Percentiles rank a stretch among this genome's conserved stretches.
These are phyloP conservation scores for Agaricus sinodeliciosus DNA, from an alignment of 768 basidiomycete genomes.

Conservation along the genomic window DNA sequence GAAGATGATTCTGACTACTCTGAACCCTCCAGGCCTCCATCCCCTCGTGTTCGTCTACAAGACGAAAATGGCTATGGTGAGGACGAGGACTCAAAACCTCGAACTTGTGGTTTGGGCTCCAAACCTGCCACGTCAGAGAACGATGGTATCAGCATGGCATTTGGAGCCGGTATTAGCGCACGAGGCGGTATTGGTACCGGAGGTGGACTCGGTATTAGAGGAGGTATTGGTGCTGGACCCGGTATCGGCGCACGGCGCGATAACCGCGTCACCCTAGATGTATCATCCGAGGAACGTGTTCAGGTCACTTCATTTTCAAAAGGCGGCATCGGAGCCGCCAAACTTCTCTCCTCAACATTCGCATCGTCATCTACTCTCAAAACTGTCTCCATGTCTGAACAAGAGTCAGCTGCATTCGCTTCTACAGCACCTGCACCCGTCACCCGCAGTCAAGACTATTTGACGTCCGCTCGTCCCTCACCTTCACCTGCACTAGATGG, in stretches of 20 bases:
- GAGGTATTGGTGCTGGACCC: slow-evolving; percentile 2
- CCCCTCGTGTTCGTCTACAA: slow-evolving; percentile 48
- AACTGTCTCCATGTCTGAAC: slow-evolving; percentile 10
- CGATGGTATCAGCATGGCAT: background rate
- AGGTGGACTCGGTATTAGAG: slow-evolving; percentile 5
- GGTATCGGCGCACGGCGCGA: slow-evolving; percentile 11
- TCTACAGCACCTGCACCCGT: slow-evolving; percentile 1
- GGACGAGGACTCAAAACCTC: slow-evolving; percentile 32
- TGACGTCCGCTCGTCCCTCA: slow-evolving; percentile 1
- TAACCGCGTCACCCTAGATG: slow-evolving; percentile 14
- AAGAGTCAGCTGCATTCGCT: slow-evolving; percentile 11
- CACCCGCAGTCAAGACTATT: background rate
- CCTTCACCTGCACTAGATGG: slow-evolving; percentile 14
- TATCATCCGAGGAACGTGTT: background rate
- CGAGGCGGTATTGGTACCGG: slow-evolving; percentile 11
- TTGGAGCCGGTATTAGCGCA: slow-evolving; percentile 23
- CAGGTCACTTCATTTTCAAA: slow-evolving; percentile 28
- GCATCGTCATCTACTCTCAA: slow-evolving; percentile 11
- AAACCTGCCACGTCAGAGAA: slow-evolving; percentile 12
- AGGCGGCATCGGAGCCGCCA: slow-evolving; percentile 34
- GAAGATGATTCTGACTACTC: slow-evolving; percentile 37
- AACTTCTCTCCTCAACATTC: slow-evolving; percentile 8
- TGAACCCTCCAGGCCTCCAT: slow-evolving; percentile 46
- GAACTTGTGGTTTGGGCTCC: slow-evolving; percentile 39
- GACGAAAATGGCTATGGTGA: slow-evolving; percentile 43